A percentile compares a stretch with the other conserved stretches of the same genome.
These are phyloP conservation scores for Sugiyamaella grinbergsii DNA, from an alignment of 1,139 yeast species.

Conservation along the genomic window DNA sequence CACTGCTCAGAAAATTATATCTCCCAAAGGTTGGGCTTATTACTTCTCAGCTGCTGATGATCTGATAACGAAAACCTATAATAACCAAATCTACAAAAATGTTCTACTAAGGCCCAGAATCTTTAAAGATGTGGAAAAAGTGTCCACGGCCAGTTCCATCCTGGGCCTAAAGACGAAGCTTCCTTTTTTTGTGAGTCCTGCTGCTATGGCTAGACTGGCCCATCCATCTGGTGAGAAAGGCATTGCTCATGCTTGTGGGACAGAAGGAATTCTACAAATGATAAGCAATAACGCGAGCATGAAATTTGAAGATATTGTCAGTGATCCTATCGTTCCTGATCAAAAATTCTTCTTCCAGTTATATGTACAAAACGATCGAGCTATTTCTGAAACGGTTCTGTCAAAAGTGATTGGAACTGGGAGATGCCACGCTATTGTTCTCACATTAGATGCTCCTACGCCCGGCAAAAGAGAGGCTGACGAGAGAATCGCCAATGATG, in stretches of 20 bases:
- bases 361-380: slow-evolving; percentile 75
- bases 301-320: slow-evolving; percentile 70
- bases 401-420: slow-evolving; percentile 50
- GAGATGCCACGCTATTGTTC: slow-evolving; percentile 64
- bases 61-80: slow-evolving; percentile 83
- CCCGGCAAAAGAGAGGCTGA: slow-evolving; percentile 85
- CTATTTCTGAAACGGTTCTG: slow-evolving; percentile 56
- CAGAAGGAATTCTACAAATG: slow-evolving; percentile 73
- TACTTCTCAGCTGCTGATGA: slow-evolving; percentile 92
- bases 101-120: slow-evolving; percentile 82
- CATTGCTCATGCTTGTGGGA: slow-evolving; percentile 71
- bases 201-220: slow-evolving; percentile 79
- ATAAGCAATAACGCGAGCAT: slow-evolving; percentile 78
- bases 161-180: slow-evolving; percentile 52
- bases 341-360: slow-evolving; percentile 89
- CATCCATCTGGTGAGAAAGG: slow-evolving; percentile 72
- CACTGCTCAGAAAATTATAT: slow-evolving; percentile 75
- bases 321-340: slow-evolving; percentile 49
- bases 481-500: slow-evolving; percentile 54
- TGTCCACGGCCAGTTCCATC: slow-evolving; percentile 50
- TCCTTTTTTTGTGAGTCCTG: slow-evolving; percentile 83
- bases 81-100: slow-evolving; percentile 83
- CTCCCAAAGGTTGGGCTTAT: slow-evolving; percentile 86
- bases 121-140: slow-evolving; percentile 67
- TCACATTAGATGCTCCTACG: slow-evolving; percentile 90